Percentiles rank a stretch among this genome's conserved stretches.
phyloP scores from a whole-genome alignment of 1,284 basidiomycete genomes.

The Takashimella tepidaria region DNA sequence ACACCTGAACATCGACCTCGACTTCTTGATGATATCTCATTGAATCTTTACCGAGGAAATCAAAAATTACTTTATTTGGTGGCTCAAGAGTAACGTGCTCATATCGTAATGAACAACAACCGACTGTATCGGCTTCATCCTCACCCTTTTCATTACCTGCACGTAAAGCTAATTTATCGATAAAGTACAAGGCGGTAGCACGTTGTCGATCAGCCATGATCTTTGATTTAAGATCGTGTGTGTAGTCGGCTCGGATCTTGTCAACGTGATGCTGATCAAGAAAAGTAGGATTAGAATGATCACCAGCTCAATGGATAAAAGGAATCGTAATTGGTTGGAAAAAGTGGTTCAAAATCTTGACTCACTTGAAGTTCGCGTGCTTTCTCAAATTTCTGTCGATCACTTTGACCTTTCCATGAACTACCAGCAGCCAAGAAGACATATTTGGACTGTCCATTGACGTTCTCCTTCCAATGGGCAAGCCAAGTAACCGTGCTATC shows the following conservation, averaged over 20 bases:
- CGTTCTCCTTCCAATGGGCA: constrained; percentile 94
- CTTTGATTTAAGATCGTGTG: constrained; percentile 74
- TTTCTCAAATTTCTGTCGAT: constrained; percentile 94
- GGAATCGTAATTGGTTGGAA: too few species aligned
- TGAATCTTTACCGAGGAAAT: constrained; percentile 96
- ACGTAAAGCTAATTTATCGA: constrained; percentile 88
- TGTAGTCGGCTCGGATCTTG: constrained; percentile 80
- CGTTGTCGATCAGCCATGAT: constrained; percentile 88
- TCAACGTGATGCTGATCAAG: constrained; percentile 82
- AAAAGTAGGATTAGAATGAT: too few species aligned
- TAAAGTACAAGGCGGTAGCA: constrained; percentile 95
- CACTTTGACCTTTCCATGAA: constrained; percentile 92
- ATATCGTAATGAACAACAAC: constrained; percentile 90
- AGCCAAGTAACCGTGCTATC: constrained; percentile 96
- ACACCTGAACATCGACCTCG: constrained; percentile 76
- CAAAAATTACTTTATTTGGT: constrained; percentile 77
- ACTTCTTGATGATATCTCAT: constrained; percentile 92
- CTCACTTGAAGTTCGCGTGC: constrained; percentile 84
- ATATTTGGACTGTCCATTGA: constrained; percentile 88
- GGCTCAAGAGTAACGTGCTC: constrained; percentile 88
- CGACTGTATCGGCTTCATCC: constrained; percentile 94
- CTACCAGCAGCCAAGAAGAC: constrained; percentile 92
- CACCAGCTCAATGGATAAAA: too few species aligned
- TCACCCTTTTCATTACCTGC: constrained; percentile 98
- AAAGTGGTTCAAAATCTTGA: background rate